phyloP scores from a whole-genome alignment of 208 protist genomes.

The Acanthamoeba healyi region DNA sequence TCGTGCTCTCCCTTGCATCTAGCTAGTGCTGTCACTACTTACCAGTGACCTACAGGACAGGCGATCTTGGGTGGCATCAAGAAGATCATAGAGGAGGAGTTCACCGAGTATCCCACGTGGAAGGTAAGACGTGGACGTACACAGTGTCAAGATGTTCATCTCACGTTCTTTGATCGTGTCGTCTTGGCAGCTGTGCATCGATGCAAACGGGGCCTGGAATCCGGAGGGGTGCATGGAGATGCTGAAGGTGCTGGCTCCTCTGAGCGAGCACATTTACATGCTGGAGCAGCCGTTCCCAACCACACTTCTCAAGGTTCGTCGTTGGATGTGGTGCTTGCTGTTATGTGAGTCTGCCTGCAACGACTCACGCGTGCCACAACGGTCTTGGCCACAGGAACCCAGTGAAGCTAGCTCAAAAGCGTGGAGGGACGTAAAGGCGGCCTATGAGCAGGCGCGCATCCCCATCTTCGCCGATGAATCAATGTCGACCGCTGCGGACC shows the following conservation, averaged over 20 bases:
- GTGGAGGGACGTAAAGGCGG: conserved; percentile 11
- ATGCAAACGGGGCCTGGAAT: conserved; percentile 40
- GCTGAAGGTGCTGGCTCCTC: neutral
- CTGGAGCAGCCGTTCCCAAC: conserved; percentile 50
- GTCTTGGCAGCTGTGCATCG: conserved; percentile 9
- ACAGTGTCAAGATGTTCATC: too few relatives aligned
- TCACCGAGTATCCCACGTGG: neutral
- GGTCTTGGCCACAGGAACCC: neutral
- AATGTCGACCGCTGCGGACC: conserved; percentile 20
- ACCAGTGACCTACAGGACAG: neutral
- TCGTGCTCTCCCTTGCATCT: neutral
- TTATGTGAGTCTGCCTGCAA: neutral
- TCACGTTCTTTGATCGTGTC: neutral
- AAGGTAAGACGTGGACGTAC: neutral
- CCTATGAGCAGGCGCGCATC: conserved; percentile 6
- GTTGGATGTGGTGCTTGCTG: too few relatives aligned
- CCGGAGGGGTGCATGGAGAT: conserved; percentile 23
- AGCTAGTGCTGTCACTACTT: neutral
- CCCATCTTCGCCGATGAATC: conserved; percentile 44
- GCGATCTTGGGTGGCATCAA: conserved; percentile 17
- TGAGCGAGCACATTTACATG: conserved; percentile 43
- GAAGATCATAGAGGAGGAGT: conserved; percentile 48
- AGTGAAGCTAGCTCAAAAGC: neutral
- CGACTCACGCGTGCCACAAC: neutral
- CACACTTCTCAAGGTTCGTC: conserved; percentile 37